Evolutionary conservation across 306 rosid genomes (phyloP), one percentile per base, ranked within the genome.

Genomic region (Sicyos baderoa): DNA sequence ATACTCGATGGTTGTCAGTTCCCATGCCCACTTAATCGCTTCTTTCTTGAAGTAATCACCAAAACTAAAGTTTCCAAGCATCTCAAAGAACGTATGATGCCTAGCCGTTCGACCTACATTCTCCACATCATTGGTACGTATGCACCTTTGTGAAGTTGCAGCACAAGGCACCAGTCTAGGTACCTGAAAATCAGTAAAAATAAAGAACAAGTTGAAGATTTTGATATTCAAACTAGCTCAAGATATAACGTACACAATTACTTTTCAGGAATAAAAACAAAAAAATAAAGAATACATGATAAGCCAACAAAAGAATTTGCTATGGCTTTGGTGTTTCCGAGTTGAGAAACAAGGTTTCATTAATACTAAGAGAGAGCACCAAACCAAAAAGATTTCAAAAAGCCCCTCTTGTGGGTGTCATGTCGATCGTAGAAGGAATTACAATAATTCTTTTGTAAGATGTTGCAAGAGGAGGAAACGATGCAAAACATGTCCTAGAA

Each of bases 51-150:
- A 92, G 89, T 87, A 92, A 86, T 92, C 89, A 35, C 96, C 96
- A 83, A 89, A 89, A 82, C 95, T 92, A 84, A 92, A 92, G 84
- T 92, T 92, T 59, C 96, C 97, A 72, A 92, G 97, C 97, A 92
- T 89, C 84, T 92, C 96, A 72, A 92, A 92, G 72, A 92, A 89
- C 64, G 96, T 89, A 13, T 92, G 97, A 79, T 92, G 97, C 16
- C 92, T 79, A 49, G 95, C 27, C 7, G 97, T 92, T 67, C 79
- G 89, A 59, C 97, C 97, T 40, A 92, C 97, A 78, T 89, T 92
- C 78, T 89, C 81, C 72, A 92, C 78, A 67, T 92, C 96, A 75
- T 92, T 92, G 16, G 97, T 89, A 53, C 96, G 92, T 68, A 87
- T 84, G 86, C 97, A 92, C 76, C 88, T 86, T 67, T 92, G 97